Evolutionary conservation across 169 alveolate species (phyloP).

Genomic region (Condylostoma magnum): DNA sequence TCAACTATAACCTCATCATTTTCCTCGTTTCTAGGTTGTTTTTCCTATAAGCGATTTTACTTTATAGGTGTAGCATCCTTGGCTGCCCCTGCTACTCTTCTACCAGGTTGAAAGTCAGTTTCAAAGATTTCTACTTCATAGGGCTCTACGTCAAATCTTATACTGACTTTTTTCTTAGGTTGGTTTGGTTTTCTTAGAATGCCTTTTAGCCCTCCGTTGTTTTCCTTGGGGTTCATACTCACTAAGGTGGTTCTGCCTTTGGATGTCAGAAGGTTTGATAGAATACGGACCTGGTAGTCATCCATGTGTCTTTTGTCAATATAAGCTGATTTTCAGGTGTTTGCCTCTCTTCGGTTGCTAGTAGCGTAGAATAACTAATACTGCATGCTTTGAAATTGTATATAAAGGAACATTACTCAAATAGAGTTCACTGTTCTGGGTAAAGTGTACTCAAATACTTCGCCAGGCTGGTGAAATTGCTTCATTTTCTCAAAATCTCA

Average conservation of each 20-base stretch:
- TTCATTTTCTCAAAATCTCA: not conserved
- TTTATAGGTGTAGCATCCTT: not conserved
- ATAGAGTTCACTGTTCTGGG: not conserved
- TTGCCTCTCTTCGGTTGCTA: not conserved
- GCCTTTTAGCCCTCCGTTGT: not conserved
- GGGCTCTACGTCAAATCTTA: not conserved
- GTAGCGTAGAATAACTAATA: not conserved
- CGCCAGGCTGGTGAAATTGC: not conserved
- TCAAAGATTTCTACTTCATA: not conserved
- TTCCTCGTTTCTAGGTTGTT: not conserved
- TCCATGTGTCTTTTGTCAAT: not conserved
- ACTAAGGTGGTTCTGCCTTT: not conserved
- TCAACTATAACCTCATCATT: not conserved
- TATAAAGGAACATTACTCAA: not conserved
- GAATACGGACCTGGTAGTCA: too few relatives aligned
- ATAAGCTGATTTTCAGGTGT: not conserved
- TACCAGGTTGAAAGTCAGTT: not conserved
- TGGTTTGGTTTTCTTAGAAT: not conserved
- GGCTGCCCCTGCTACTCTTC: not conserved
- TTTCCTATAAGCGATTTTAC: too few relatives aligned
- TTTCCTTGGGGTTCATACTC: not conserved
- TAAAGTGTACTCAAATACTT: not conserved
- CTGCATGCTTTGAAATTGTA: not conserved
- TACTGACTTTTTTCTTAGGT: not conserved
- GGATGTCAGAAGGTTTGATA: not conserved